A percentile compares a stretch with the other conserved stretches of the same genome.
These are phyloP conservation scores for Microbotryum saponariae DNA, from an alignment of 1,284 basidiomycete species.

Conservation along the genomic window DNA sequence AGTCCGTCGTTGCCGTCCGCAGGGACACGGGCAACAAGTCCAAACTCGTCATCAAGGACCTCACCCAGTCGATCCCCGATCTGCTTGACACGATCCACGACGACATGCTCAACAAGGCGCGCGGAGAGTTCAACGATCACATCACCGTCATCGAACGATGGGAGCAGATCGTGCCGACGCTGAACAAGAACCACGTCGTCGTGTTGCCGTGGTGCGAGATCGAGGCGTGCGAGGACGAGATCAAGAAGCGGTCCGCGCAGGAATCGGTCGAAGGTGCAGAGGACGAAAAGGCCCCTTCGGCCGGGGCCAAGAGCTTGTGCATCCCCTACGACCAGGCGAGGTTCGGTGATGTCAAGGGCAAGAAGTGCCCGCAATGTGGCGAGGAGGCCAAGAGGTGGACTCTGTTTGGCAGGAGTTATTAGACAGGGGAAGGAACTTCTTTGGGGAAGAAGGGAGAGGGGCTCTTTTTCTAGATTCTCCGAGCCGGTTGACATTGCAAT, in stretches of 20 bases:
- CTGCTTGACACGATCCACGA: constrained; percentile 80
- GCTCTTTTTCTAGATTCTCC: too few relatives aligned
- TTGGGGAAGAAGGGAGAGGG: too few relatives aligned
- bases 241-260: constrained; percentile 86
- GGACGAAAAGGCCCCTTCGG: constrained; percentile 92
- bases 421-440: neutral
- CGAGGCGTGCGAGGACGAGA: constrained; percentile 91
- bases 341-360: constrained; percentile 76
- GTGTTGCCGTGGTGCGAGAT: constrained; percentile 96
- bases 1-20: constrained; percentile 75
- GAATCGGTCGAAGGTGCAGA: constrained; percentile 59
- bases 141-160: constrained; percentile 71
- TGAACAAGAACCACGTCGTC: constrained; percentile 81
- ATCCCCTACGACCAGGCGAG: constrained; percentile 91
- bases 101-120: constrained; percentile 79
- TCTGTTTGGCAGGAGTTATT: constrained; percentile 34
- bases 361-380: constrained; percentile 52
- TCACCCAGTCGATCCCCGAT: constrained; percentile 53
- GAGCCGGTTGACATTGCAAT: too few relatives aligned
- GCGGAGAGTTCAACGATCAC: constrained; percentile 63
- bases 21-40: constrained; percentile 75
- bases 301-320: constrained; percentile 92
- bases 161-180: constrained; percentile 82
- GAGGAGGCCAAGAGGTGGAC: constrained; percentile 69
- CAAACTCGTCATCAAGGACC: constrained; percentile 59